phyloP scores from a whole-genome alignment of 1,139 yeast species.

The Taphrina betulina region DNA sequence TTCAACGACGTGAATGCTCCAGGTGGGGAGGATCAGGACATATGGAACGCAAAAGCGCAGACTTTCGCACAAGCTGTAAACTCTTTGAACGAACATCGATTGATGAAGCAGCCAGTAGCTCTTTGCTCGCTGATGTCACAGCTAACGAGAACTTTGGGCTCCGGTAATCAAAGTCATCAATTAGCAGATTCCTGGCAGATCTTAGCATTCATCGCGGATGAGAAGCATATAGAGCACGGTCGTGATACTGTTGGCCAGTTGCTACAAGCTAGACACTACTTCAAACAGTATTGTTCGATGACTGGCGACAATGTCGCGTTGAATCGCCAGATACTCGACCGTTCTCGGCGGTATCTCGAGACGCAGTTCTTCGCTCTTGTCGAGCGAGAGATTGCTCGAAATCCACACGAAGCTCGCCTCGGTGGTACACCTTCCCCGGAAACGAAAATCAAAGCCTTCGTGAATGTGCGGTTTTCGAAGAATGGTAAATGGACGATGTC shows the following conservation, averaged over 20 bases:
- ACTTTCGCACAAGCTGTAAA: slow-evolving; percentile 23
- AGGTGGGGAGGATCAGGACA: background rate
- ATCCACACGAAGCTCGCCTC: slow-evolving; percentile 55
- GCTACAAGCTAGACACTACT: slow-evolving; percentile 53
- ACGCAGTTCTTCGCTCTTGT: slow-evolving; percentile 74
- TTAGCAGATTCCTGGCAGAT: slow-evolving; percentile 47
- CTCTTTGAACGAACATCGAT: slow-evolving; percentile 25
- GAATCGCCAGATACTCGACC: slow-evolving; percentile 52
- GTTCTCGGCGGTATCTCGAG: slow-evolving; percentile 65
- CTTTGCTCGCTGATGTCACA: slow-evolving; percentile 20
- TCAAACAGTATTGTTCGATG: slow-evolving; percentile 45
- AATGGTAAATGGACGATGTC: slow-evolving; percentile 54
- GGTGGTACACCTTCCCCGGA: slow-evolving; percentile 68
- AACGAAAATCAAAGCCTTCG: slow-evolving; percentile 69
- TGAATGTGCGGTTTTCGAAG: slow-evolving; percentile 47
- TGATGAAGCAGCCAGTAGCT: slow-evolving; percentile 19
- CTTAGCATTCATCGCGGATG: slow-evolving; percentile 42
- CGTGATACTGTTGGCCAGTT: slow-evolving; percentile 37
- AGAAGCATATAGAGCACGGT: slow-evolving; percentile 39
- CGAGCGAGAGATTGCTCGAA: slow-evolving; percentile 66
- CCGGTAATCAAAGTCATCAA: slow-evolving; percentile 41
- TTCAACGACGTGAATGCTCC: background rate
- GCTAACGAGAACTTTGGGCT: slow-evolving; percentile 13
- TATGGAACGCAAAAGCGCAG: slow-evolving; percentile 22
- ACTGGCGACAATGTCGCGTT: slow-evolving; percentile 40